These are phyloP conservation scores for Euclidium syriacum DNA, from an alignment of 345 rosid genomes.

Conservation along the genomic window DNA sequence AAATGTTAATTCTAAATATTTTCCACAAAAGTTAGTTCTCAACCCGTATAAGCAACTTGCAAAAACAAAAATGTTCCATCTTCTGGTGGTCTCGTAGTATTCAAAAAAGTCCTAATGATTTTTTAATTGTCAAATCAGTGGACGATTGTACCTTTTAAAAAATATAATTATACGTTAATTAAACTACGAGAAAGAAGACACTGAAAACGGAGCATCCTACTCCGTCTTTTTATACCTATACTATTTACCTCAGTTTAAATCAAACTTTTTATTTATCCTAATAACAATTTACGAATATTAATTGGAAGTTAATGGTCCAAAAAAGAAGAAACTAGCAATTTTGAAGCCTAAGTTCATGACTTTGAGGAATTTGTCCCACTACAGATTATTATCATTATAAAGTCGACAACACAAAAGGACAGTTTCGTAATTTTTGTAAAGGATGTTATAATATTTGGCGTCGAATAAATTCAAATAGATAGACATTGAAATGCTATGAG, in stretches of 20 bases:
- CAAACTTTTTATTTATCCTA: no score
- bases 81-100: background rate
- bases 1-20: background rate
- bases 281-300: background rate
- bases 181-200: background rate
- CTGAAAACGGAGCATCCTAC: constrained; percentile 7
- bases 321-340: background rate
- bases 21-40: background rate
- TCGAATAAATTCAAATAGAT: constrained; percentile 27
- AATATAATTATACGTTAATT: background rate
- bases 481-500: constrained; percentile 25
- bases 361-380: constrained; percentile 10
- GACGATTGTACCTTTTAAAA: background rate
- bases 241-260: no score
- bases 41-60: background rate
- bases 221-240: no score
- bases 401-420: constrained; percentile 19
- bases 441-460: background rate
- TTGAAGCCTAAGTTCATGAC: constrained; percentile 13
- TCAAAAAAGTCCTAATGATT: no score
- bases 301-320: constrained; percentile 1
- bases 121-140: background rate
- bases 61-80: background rate
- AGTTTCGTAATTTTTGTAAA: constrained; percentile 12
- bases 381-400: no score